Conservation (phyloP, 495 filamentous ascomycete genomes). For the Pyrenula massariospora region DNA sequence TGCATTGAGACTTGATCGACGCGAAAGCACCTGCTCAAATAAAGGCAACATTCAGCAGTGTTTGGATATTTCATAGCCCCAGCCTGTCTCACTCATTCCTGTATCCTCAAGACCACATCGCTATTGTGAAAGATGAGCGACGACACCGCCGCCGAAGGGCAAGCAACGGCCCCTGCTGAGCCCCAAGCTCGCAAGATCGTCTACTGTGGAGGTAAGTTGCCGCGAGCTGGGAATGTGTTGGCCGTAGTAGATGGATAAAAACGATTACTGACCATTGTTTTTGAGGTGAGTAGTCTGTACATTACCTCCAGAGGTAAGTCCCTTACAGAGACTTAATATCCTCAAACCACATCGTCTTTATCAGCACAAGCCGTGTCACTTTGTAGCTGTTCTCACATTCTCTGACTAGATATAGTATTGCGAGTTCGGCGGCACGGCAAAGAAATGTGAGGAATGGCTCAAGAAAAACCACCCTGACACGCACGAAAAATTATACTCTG, state of each 20-base stretch:
- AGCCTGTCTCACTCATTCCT: too few species aligned
- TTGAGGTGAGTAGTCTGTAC: constrained; percentile 57
- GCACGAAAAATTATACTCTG: constrained; percentile 70
- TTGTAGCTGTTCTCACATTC: background rate
- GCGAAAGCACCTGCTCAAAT: too few species aligned
- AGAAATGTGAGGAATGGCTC: constrained; percentile 95
- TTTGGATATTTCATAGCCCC: too few species aligned
- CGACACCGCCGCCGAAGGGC: constrained; percentile 22
- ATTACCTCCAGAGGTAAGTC: constrained; percentile 81
- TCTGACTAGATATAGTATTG: constrained; percentile 64
- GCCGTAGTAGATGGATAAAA: background rate
- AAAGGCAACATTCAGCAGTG: too few species aligned
- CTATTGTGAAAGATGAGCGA: background rate
- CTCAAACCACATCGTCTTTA: background rate
- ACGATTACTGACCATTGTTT: constrained; percentile 4
- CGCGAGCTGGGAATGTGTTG: constrained; percentile 5
- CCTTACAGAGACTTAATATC: constrained; percentile 1
- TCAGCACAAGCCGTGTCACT: background rate
- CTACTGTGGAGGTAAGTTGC: constrained; percentile 67
- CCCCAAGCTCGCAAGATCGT: constrained; percentile 54
- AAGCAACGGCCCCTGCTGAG: constrained; percentile 28
- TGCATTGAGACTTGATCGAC: too few species aligned
- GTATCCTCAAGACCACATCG: too few species aligned
- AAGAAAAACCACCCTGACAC: constrained; percentile 59
- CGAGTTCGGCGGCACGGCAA: constrained; percentile 95